Evolutionary conservation across 75 land plant species (phyloP).

Genomic region (Sequoiadendron giganteum): DNA sequence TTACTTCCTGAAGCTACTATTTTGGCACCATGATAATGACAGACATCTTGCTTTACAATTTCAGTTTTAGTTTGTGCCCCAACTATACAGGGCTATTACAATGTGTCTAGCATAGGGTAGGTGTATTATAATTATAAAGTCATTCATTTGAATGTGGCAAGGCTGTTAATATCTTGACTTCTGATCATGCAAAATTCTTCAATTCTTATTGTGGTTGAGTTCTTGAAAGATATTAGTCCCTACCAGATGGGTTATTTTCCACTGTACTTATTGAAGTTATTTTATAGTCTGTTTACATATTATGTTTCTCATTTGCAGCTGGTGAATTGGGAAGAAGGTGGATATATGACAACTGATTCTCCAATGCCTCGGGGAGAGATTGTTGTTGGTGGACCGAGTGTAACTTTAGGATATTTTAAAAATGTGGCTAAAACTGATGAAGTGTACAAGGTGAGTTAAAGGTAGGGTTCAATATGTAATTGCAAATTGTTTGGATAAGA

Average conservation of each 20-base stretch:
- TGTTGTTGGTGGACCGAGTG: conserved; percentile 74
- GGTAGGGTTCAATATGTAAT: neutral
- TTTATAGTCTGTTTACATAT: neutral
- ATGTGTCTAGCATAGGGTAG: no score
- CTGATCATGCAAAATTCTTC: neutral
- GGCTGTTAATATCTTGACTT: neutral
- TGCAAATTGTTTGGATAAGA: conserved; percentile 72
- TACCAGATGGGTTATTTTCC: neutral
- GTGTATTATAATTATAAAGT: no score
- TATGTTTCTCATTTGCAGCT: conserved; percentile 1
- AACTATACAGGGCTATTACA: neutral
- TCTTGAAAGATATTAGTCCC: neutral
- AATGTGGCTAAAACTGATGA: conserved; percentile 76
- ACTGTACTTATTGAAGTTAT: neutral
- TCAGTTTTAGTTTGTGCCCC: neutral
- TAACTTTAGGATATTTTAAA: conserved; percentile 77
- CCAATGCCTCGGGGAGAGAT: conserved; percentile 97
- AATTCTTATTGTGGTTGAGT: neutral
- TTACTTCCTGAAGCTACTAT: neutral
- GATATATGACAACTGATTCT: conserved; percentile 53
- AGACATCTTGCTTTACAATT: neutral
- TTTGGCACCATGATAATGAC: neutral
- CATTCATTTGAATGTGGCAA: neutral
- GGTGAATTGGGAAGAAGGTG: conserved; percentile 68
- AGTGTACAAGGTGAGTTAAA: conserved; percentile 54